Evolutionary conservation across 257 asterid genomes (phyloP), one percentile per base, ranked within the genome.

Genomic region (Nicotiana knightiana): DNA sequence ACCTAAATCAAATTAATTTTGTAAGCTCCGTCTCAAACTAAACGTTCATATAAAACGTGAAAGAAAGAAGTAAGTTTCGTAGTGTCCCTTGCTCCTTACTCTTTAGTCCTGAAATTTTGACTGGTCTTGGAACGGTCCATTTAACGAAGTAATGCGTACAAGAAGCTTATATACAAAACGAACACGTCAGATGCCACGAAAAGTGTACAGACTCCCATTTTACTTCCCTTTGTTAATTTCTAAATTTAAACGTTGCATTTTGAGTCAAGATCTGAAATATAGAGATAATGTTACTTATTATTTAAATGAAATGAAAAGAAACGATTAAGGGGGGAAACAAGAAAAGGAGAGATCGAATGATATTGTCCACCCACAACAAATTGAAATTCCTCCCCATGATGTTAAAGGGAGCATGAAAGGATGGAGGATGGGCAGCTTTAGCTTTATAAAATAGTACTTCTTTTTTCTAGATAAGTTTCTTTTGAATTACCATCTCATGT

Each of bases 371-470:
- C 26, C 79, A 48, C 79, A 73, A 51, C 4, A 73, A 48, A 73
- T 48, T 73, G 79, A 73, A 73, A 73, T 73, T 51, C 43, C 33
- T 48, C 6, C 4, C 62, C 48, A 73, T 73, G 79, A 48, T 73
- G 79, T 48, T 48, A 24, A 43, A 73, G 79, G 62, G 62, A 15
- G 43, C 79, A 73, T 24, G 62, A 73, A 73, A 73, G 39, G 43
- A 73, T 73, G 79, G 62, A 73, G 43, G 61, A 9, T 73, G 79
- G 43, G 24, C 62, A 73, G 79, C 79, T 73, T 73, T 48, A 73
- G 43, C 79, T 73, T 73, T 73, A 48, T 48, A n/a, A 48, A 32
- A 4, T 32, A 32, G 8, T 73, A 48, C 62, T 71, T 24, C 24
- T 24, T 37, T 70, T 10, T 71, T 71, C 15, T 71, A 24, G 54